Evolutionary conservation across 83 land plant genomes (phyloP), one percentile per base, ranked within the genome.

Genomic region (Diphasiastrum complanatum): DNA sequence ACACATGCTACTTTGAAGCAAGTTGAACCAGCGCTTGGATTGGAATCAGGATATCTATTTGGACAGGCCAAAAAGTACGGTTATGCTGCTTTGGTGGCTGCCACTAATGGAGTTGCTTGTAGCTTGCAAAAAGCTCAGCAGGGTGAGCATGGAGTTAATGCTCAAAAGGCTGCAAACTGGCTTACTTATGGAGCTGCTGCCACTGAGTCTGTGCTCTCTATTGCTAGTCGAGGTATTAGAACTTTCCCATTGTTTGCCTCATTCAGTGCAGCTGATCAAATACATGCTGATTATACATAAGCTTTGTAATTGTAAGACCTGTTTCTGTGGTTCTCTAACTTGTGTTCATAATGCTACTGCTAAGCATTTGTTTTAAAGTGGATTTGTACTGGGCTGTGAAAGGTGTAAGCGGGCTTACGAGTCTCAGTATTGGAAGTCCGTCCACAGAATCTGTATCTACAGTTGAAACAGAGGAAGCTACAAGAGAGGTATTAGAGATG

Each of bases 21-120:
- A 1, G 59, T 55, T 41, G 45, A 41, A 41, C 45, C 45, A 41
- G 45, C 45, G 12, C n/a, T 41, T 14, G 45, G 45, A 18, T 1
- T 41, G 12, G n/a, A 41, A 41, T 14, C 1, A 14, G 45, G 45
- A 14, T 41, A 14, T 18, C n/a, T 41, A 14, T 41, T 14, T 41
- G 45, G 45, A 14, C 45, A 41, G 34, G 59, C 59, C 14, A 27
- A 12, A 27, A 55, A 55, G 35, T 55, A 27, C 19, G 59, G 59
- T 11, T 35, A 55, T 6, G 59, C 59, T 55, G 59, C 59, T 27
- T 19, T 55, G 19, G 35, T 55, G 11, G 59, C 27, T 10, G 59
- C 59, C 26, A 25, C 18, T 16, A 14, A 20, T 26, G 59, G 59
- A 27, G 34, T 27, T 30, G 11, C 27, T 14, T 41, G n/a, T 14